These are phyloP conservation scores for Peronospora farinosa DNA, from an alignment of 352 stramenopile species.

Conservation along the genomic window DNA sequence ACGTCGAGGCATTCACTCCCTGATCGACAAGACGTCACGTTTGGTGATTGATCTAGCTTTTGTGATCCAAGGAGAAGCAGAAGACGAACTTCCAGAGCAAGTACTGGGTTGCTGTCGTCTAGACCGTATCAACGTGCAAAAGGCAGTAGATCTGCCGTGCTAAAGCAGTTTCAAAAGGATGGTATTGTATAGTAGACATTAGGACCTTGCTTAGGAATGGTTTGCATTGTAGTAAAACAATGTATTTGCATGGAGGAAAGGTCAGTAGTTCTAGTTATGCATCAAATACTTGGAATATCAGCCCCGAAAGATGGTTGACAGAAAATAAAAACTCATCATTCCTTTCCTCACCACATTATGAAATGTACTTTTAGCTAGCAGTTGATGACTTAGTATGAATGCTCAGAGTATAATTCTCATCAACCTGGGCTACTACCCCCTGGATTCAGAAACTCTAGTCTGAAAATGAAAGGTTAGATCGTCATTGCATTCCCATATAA, in stretches of 20 bases:
- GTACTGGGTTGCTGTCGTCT: slow-evolving; percentile 80
- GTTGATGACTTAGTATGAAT: slow-evolving; percentile 29
- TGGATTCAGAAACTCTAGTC: slow-evolving; percentile 89
- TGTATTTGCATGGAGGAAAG: slow-evolving; percentile 33
- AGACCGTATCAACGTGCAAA: slow-evolving; percentile 60
- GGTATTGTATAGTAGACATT: not conserved
- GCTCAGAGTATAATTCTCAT: slow-evolving; percentile 68
- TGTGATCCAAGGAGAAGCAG: slow-evolving; percentile 80
- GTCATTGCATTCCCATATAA: slow-evolving; percentile 63
- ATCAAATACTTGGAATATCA: slow-evolving; percentile 83
- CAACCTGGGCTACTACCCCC: slow-evolving; percentile 84
- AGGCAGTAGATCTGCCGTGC: slow-evolving; percentile 48
- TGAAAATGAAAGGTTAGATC: slow-evolving; percentile 81
- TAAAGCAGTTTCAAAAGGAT: slow-evolving; percentile 3
- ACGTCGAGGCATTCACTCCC: slow-evolving; percentile 65
- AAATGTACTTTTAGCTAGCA: not conserved
- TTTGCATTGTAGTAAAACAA: too few species aligned
- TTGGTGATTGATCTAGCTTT: slow-evolving; percentile 86
- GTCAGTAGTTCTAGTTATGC: slow-evolving; percentile 78
- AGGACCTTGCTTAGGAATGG: too few species aligned
- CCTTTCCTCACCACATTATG: slow-evolving; percentile 26
- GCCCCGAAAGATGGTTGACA: slow-evolving; percentile 89
- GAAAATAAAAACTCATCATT: slow-evolving; percentile 73
- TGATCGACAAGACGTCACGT: slow-evolving; percentile 68
- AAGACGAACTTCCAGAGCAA: slow-evolving; percentile 83